Evolutionary conservation across 2,329 filamentous ascomycete species (phyloP), one percentile per base, ranked within the genome.

Genomic region (Trichoderma arundinaceum): DNA sequence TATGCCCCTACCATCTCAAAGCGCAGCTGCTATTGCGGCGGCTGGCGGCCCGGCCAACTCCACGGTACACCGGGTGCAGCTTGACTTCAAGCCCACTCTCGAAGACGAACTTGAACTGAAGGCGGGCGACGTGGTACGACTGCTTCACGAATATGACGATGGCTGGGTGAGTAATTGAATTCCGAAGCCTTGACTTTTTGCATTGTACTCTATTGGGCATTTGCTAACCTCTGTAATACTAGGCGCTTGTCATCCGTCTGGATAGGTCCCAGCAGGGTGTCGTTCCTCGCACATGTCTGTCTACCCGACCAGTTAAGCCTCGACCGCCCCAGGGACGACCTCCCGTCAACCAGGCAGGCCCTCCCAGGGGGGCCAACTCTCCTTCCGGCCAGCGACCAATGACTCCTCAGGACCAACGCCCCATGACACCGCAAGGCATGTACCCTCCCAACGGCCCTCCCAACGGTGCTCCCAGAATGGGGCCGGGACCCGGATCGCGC

Each of bases 91-190:
- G 76, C 94, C 95, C 32, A 94, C 91, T 3, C 90, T 98, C 84
- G 90, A 92, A 6, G 95, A 99, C 74, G 95, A 99, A 79, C 83
- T 99, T 74, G 91, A 88, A 68, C 84, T 99, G 51, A 86, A 83
- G 68, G 87, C 90, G 66, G 95, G 95, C 60, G 89, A 96, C 68
- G 83, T 99, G 56, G 92, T 98, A 58, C 87, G 94, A 69, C 82
- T 99, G 69, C 83, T 98, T 60, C 94, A 98, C 74, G 94, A 97
- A 79, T 99, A 98, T 73, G 95, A 99, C 75, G 95, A 99, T 79
- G 95, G 95, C 73, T 99, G 95, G 95, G 92, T 94, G 86, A 85
- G 91, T 84, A 65, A 7, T 15, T 53, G 15, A 3, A 39, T 46
- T 32, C 22, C 46, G 64, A 49, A 39, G 22, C 32, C 8, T 9